Percentiles rank a stretch among this genome's conserved stretches.
phyloP scores from a whole-genome alignment of 1,284 basidiomycete species.

The Phenoliferia sp. region DNA sequence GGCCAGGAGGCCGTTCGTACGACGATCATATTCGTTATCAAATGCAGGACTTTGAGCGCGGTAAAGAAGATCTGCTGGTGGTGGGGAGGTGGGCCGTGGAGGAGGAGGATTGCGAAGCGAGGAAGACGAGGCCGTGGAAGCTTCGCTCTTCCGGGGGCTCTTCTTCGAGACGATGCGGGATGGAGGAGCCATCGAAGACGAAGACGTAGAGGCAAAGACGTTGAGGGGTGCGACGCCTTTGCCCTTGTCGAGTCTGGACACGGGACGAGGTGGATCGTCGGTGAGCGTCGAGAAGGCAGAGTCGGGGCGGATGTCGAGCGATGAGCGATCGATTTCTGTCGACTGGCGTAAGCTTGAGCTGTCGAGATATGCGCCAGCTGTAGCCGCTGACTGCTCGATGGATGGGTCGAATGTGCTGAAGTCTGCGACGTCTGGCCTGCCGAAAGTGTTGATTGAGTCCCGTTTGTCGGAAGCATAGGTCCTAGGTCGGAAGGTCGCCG shows the following conservation, averaged over 20 bases:
- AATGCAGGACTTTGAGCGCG: conserved; percentile 78
- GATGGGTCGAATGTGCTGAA: conserved; percentile 11
- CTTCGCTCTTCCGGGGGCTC: conserved; percentile 22
- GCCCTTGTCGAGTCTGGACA: conserved; percentile 8
- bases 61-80: conserved; percentile 78
- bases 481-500: neutral
- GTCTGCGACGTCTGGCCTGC: neutral
- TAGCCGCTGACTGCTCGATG: conserved; percentile 16
- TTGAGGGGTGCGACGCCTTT: neutral
- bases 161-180: conserved; percentile 39
- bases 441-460: conserved; percentile 24
- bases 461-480: neutral
- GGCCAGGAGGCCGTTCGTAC: conserved; percentile 12
- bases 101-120: conserved; percentile 55
- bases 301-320: conserved; percentile 9
- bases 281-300: conserved; percentile 8
- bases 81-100: conserved; percentile 78
- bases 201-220: conserved; percentile 55
- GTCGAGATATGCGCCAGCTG: conserved; percentile 20
- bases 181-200: conserved; percentile 56
- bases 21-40: conserved; percentile 39
- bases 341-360: conserved; percentile 4
- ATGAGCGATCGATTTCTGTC: neutral
- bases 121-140: conserved; percentile 10
- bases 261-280: neutral